Percentiles rank a stretch among this genome's conserved stretches.
Conservation (phyloP, 495 filamentous ascomycete species). For the Jackrogersella minutella region DNA sequence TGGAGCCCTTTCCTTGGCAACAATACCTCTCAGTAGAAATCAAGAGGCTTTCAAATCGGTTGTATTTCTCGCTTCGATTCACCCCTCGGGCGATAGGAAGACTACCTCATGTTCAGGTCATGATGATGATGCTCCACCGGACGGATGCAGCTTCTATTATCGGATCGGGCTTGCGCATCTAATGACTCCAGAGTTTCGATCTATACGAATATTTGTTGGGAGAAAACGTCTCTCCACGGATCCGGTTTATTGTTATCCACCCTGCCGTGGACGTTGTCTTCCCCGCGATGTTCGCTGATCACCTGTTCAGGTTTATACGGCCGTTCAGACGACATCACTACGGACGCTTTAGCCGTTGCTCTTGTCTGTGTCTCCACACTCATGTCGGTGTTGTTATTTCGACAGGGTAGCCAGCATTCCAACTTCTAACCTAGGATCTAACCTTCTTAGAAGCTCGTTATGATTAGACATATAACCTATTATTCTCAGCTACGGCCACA, state of each 20-base stretch:
- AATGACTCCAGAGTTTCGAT: neutral
- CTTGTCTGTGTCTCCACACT: slow-evolving; percentile 39
- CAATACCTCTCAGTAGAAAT: no score
- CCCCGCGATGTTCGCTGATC: slow-evolving; percentile 49
- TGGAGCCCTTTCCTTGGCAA: neutral
- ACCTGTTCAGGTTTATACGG: slow-evolving; percentile 28
- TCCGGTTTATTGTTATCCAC: slow-evolving; percentile 47
- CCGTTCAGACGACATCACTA: slow-evolving; percentile 17
- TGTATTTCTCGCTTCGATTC: neutral
- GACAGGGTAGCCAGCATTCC: slow-evolving; percentile 27
- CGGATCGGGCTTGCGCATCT: slow-evolving; percentile 31
- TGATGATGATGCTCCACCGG: slow-evolving; percentile 20
- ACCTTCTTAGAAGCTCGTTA: slow-evolving; percentile 22
- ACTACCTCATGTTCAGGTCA: neutral
- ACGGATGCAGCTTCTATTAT: slow-evolving; percentile 29
- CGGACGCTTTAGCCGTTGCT: slow-evolving; percentile 45
- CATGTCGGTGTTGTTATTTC: slow-evolving; percentile 33
- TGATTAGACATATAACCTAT: slow-evolving; percentile 15
- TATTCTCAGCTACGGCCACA: slow-evolving; percentile 14
- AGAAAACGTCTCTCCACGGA: slow-evolving; percentile 31
- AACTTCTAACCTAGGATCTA: slow-evolving; percentile 27
- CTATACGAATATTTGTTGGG: slow-evolving; percentile 7
- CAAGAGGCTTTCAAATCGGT: no score
- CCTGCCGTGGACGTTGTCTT: slow-evolving; percentile 37
- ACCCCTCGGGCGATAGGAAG: neutral